Evolutionary conservation across 139 green algal species (phyloP), one percentile per base, ranked within the genome.

Genomic region (Spirogloea muscicola): DNA sequence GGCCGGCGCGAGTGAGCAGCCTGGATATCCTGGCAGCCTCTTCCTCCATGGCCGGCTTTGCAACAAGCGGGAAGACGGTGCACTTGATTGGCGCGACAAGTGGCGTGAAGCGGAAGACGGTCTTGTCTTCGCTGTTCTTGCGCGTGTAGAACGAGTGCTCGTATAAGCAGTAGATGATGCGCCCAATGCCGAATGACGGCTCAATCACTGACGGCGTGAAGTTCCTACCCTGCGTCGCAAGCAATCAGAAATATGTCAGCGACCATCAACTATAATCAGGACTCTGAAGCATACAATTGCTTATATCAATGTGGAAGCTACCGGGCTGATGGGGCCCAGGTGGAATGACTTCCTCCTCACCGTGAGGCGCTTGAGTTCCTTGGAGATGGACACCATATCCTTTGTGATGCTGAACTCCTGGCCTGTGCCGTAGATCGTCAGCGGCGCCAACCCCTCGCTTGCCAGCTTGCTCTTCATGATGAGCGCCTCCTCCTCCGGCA

Each of bases 121-220:
- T 83, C 21, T 84, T 80, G 71, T 86, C 52, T 37, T 92, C 89
- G 58, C 91, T 85, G 59, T 70, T 58, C 4, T 69, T 84, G 21
- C 94, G 90, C 3, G 85, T 83, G 84, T 96, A 96, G 85, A 93
- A 98, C 34, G 74, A 77, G 86, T 99, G 94, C 87, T 99, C 94
- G 70, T 97, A 97, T 59, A 98, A 85, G 88, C 91, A 96, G 86
- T 98, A 99, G 76, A 99, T 90, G 86, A 98, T 94, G 78, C 94
- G 89, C 7, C 94, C 94, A 51, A 99, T 95, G 67, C 94, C 94
- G 71, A 99, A 99, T 0, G 94, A 98, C 10, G 94, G 94, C 87
- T 99, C 94, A 51, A 99, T 97, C 29, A 99, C 94, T 31, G 76
- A 89, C 1, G 94, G 94, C 16, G 85, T 94, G 86, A 93, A 95